phyloP scores from a whole-genome alignment of 2,329 filamentous ascomycete species.

The Arthrinium phaeospermum region DNA sequence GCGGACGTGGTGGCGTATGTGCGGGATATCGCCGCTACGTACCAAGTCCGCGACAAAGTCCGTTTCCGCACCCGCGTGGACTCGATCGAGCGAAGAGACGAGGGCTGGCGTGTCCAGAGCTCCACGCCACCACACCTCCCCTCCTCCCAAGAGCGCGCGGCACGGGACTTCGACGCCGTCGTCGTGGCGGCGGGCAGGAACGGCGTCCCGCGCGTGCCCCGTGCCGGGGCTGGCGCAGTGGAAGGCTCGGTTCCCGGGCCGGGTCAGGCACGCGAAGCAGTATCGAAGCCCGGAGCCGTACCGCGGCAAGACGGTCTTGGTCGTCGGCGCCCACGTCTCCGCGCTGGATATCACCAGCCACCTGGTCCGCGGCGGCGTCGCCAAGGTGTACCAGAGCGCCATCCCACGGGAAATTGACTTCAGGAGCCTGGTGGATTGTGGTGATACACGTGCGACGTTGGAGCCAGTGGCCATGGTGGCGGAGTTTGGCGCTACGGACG shows the following conservation, averaged over 20 bases:
- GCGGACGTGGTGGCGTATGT: conserved; percentile 5
- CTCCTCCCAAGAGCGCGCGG: conserved; percentile 18
- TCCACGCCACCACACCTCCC: neutral
- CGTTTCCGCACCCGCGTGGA: conserved; percentile 9
- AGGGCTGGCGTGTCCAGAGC: neutral
- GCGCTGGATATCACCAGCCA: conserved; percentile 45
- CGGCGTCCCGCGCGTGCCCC: conserved; percentile 64
- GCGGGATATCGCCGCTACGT: neutral
- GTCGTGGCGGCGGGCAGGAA: conserved; percentile 73
- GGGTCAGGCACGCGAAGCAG: conserved; percentile 72
- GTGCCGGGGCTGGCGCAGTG: conserved; percentile 63
- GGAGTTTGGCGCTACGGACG: conserved; percentile 32
- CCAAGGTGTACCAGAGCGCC: conserved; percentile 55
- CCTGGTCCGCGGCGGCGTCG: conserved; percentile 36
- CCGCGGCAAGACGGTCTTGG: conserved; percentile 54
- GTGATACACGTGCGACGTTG: neutral
- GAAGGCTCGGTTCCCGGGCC: conserved; percentile 57
- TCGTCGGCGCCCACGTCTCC: conserved; percentile 57
- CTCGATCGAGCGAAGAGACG: neutral
- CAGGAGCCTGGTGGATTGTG: neutral
- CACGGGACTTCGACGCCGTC: conserved; percentile 64
- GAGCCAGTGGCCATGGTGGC: neutral
- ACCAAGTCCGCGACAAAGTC: neutral
- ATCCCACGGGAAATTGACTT: conserved; percentile 36
- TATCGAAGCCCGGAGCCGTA: conserved; percentile 71